phyloP scores from a whole-genome alignment of 2,329 filamentous ascomycete species.

The Chaetomiaceae sp. region DNA sequence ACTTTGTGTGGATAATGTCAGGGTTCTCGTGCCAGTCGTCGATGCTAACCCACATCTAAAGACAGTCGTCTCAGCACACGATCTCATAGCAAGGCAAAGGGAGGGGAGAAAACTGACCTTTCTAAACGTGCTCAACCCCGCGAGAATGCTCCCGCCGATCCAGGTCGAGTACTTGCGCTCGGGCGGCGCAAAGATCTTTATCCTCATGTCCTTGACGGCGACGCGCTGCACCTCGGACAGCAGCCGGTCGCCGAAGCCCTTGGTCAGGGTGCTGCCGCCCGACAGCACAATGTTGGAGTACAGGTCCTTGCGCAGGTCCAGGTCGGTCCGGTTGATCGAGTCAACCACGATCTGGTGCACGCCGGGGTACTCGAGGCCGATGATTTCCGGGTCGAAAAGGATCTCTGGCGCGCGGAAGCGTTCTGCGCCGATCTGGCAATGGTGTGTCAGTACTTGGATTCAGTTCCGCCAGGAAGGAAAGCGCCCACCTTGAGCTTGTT shows the following conservation, averaged over 20 bases:
- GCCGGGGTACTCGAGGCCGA: constrained; percentile 92
- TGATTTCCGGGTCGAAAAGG: constrained; percentile 94
- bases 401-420: constrained; percentile 96
- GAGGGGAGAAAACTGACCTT: constrained; percentile 60
- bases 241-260: constrained; percentile 90
- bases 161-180: constrained; percentile 98
- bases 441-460: not conserved
- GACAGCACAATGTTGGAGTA: constrained; percentile 98
- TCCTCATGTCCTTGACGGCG: constrained; percentile 97
- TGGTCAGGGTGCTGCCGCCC: constrained; percentile 91
- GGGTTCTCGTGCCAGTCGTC: constrained; percentile 99
- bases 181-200: constrained; percentile 97
- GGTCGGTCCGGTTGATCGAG: constrained; percentile 88
- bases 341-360: constrained; percentile 98
- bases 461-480: not conserved
- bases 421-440: constrained; percentile 73
- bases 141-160: constrained; percentile 97
- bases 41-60: constrained; percentile 98
- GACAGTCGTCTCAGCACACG: not conserved
- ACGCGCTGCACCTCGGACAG: constrained; percentile 87
- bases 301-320: constrained; percentile 88
- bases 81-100: not conserved
- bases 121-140: constrained; percentile 93
- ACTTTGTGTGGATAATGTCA: constrained; percentile 97
- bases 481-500: constrained; percentile 75